Conservation (phyloP, 2,329 filamentous ascomycete genomes). For the Achaetomium macrosporum region DNA sequence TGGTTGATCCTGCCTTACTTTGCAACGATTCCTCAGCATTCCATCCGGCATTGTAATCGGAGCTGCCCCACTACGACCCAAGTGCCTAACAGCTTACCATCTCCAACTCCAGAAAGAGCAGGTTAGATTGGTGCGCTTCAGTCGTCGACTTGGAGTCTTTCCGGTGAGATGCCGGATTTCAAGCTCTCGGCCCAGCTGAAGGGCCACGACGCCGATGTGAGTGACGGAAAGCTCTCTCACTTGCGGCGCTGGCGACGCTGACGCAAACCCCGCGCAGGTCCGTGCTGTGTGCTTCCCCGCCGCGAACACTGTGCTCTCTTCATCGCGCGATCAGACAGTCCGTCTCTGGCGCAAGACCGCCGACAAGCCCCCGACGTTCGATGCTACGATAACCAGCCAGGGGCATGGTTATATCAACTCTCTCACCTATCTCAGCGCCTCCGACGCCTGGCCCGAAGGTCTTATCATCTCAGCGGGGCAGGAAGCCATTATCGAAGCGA, state of each 20-base stretch:
- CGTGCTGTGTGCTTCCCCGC: constrained; percentile 76
- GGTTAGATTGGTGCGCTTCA: too few relatives aligned
- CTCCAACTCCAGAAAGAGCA: too few relatives aligned
- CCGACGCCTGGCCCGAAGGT: constrained; percentile 64
- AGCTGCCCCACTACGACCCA: too few relatives aligned
- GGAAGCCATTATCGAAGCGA: constrained; percentile 88
- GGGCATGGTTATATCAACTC: constrained; percentile 85
- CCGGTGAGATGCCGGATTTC: constrained; percentile 64
- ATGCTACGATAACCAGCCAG: constrained; percentile 71
- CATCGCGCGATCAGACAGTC: constrained; percentile 86
- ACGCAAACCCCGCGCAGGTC: constrained; percentile 53
- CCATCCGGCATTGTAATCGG: too few relatives aligned
- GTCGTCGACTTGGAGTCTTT: background rate
- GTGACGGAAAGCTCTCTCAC: background rate
- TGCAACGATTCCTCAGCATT: too few relatives aligned
- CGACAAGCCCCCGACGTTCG: constrained; percentile 58
- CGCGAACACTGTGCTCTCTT: constrained; percentile 68
- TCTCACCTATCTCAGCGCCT: constrained; percentile 68
- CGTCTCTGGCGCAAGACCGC: constrained; percentile 71
- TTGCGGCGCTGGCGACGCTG: constrained; percentile 8
- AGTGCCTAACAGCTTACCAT: too few relatives aligned
- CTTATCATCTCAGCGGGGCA: constrained; percentile 83
- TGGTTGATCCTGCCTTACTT: too few relatives aligned
- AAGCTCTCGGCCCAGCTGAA: constrained; percentile 86
- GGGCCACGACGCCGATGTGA: constrained; percentile 91